A percentile compares a stretch with the other conserved stretches of the same genome.
Evolutionary conservation across 352 stramenopile species (phyloP).

Genomic region (Phytopythium litorale): DNA sequence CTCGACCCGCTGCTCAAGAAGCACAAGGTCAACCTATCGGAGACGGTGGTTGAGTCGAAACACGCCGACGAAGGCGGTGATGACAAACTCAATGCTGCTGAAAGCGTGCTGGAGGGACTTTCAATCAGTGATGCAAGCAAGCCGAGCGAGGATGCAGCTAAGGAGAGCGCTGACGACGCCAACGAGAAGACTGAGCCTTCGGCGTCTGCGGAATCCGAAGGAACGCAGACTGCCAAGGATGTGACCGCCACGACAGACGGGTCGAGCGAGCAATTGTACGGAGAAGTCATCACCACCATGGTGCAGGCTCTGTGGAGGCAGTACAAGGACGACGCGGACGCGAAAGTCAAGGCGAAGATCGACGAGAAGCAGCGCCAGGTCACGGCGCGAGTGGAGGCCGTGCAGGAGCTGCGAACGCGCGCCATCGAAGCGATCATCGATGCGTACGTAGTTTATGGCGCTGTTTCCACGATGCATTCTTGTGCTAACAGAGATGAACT

Average conservation of each 20-base stretch:
- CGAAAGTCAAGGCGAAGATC: slow-evolving; percentile 63
- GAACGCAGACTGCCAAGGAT: slow-evolving; percentile 1
- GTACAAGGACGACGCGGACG: slow-evolving; percentile 49
- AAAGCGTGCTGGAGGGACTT: slow-evolving; percentile 2
- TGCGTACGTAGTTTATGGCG: slow-evolving; percentile 30
- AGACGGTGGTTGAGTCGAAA: slow-evolving; percentile 1
- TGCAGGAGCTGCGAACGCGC: slow-evolving; percentile 49
- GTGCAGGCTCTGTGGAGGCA: slow-evolving; percentile 64
- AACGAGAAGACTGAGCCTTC: slow-evolving; percentile 13
- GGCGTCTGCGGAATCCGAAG: neutral
- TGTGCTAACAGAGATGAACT: neutral
- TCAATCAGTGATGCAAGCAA: slow-evolving; percentile 3
- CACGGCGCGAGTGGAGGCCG: slow-evolving; percentile 45
- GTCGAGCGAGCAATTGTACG: slow-evolving; percentile 41
- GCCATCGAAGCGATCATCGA: slow-evolving; percentile 61
- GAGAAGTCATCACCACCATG: slow-evolving; percentile 65
- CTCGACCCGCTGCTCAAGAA: slow-evolving; percentile 74
- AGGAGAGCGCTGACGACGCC: neutral
- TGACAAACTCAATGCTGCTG: neutral
- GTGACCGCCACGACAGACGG: neutral
- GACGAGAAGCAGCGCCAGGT: slow-evolving; percentile 81
- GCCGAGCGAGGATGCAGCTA: neutral
- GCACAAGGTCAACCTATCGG: slow-evolving; percentile 44
- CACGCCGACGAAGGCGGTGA: neutral
- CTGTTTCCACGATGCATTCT: neutral